Evolutionary conservation across 768 basidiomycete species (phyloP).

Genomic region (Termitomyces sp.): DNA sequence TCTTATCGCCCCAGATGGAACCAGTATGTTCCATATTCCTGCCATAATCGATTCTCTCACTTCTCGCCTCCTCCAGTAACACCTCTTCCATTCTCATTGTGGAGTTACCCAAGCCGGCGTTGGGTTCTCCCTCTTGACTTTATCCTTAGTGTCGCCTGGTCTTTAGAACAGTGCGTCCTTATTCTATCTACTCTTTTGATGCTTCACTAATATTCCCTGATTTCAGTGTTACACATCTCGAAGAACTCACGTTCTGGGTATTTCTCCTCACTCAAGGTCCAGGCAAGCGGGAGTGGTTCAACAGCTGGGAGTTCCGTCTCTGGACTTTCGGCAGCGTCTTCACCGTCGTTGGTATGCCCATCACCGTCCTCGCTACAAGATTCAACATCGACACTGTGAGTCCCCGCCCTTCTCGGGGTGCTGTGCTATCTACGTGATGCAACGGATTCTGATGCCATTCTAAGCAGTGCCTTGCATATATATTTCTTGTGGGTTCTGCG

Average conservation of each 20-base stretch:
- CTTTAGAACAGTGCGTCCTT: constrained; percentile 64
- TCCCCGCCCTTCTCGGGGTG: constrained; percentile 4
- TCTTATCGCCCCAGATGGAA: constrained; percentile 27
- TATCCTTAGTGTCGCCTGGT: constrained; percentile 70
- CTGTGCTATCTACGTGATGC: not conserved
- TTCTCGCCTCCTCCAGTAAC: constrained; percentile 35
- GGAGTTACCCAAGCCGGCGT: constrained; percentile 38
- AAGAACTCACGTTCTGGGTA: constrained; percentile 83
- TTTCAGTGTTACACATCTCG: constrained; percentile 71
- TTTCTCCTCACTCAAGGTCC: constrained; percentile 80
- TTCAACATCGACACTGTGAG: constrained; percentile 55
- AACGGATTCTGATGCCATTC: constrained; percentile 6
- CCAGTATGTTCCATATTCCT: constrained; percentile 22
- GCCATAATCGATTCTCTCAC: not conserved
- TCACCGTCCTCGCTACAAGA: constrained; percentile 60
- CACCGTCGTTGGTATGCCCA: constrained; percentile 69
- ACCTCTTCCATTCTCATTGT: constrained; percentile 54
- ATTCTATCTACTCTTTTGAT: not conserved
- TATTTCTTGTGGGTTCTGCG: constrained; percentile 68
- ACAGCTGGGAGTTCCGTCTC: constrained; percentile 70
- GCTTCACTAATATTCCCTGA: constrained; percentile 3
- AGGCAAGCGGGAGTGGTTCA: constrained; percentile 69
- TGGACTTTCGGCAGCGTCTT: constrained; percentile 69
- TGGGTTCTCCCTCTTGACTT: constrained; percentile 73
- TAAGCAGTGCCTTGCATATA: constrained; percentile 65